These are phyloP conservation scores for Pseudozyma flocculosa DNA, from an alignment of 1,284 basidiomycete genomes.

Conservation along the genomic window DNA sequence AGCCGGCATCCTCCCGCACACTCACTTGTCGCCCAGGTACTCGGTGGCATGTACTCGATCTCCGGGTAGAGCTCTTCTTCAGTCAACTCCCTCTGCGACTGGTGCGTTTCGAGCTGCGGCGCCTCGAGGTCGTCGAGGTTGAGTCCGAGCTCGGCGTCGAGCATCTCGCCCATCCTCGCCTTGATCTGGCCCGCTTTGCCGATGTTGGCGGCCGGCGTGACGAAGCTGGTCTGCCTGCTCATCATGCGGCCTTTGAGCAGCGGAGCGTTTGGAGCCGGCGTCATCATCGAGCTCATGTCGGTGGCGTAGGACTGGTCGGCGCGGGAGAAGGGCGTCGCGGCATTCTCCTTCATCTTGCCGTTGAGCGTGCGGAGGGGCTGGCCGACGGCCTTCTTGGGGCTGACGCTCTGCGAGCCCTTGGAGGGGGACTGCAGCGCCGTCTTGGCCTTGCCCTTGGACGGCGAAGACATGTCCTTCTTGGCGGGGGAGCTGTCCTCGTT, in stretches of 20 bases:
- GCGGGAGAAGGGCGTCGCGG: conserved; percentile 22
- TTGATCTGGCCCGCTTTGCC: conserved; percentile 49
- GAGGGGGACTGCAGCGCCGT: conserved; percentile 3
- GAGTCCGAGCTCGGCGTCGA: conserved; percentile 36
- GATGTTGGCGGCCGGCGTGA: conserved; percentile 49
- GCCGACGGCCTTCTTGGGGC: conserved; percentile 19
- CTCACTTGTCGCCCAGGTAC: conserved; percentile 9
- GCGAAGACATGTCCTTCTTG: conserved; percentile 1
- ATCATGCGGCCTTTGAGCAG: conserved; percentile 11
- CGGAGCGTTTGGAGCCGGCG: conserved; percentile 14
- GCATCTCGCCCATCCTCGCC: conserved; percentile 43
- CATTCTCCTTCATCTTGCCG: conserved; percentile 21
- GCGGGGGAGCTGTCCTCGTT: conserved; percentile 1
- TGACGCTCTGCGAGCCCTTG: conserved; percentile 14
- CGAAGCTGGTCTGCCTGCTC: conserved; percentile 31
- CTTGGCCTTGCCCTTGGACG: conserved; percentile 2
- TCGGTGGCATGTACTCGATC: conserved; percentile 46
- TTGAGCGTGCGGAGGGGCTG: conserved; percentile 26
- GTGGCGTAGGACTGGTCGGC: conserved; percentile 9
- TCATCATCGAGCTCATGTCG: conserved; percentile 13
- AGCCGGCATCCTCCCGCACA: neutral
- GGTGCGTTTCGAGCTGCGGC: neutral
- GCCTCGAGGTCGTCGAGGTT: conserved; percentile 4
- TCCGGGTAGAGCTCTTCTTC: conserved; percentile 51
- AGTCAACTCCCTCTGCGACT: conserved; percentile 19